Base-by-base conservation (phyloP, 257 asterid species). In the Capsicum baccatum region DNA sequence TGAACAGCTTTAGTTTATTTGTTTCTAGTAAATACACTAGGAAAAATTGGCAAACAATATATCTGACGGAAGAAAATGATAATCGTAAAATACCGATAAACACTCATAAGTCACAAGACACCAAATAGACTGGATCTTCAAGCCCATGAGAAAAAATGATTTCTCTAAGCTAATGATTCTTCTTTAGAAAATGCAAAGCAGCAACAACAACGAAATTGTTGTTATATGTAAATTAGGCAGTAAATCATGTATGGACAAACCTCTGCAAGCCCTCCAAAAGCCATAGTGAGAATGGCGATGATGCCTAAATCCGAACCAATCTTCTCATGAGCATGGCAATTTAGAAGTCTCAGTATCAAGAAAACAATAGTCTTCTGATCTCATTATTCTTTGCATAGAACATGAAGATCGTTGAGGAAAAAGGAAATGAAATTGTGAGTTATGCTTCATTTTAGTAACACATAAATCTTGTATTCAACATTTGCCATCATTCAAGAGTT, bases 251-350 rank as follows among this genome's bases (percentile, higher is more conserved):
- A 54, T 4, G 64, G 48, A 84, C 88, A 83, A 55, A 88, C 91
- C 92, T 90, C 91, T 19, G 92, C 85, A 33, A 88, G 86, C 15
- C 86, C 89, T 83, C 86, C 91, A 88, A 52, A 71, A 87, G 85
- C 86, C 81, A 79, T 81, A 84, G 35, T 83, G 85, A 83, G 85
- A 80, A 84, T 86, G 89, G 67, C 84, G 87, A 83, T 88, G 88
- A 82, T 81, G 86, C 80, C 89, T 83, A 52, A 88, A 80, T 73
- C 80, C 86, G 37, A 79, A 84, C 83, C 85, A 74, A 64, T 88
- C 89, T 50, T 80, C 79, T 50, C 89, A 79, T 26, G 89, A 85
- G n/a, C 82, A 63, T 7, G 87, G 80, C 80, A 83, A 13, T 44
- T 83, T 86, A 19, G 85, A 83, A 21, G 88, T 74, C 8, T 86